phyloP scores from a whole-genome alignment of 2,329 filamentous ascomycete species.

The Fusarium sp. region DNA sequence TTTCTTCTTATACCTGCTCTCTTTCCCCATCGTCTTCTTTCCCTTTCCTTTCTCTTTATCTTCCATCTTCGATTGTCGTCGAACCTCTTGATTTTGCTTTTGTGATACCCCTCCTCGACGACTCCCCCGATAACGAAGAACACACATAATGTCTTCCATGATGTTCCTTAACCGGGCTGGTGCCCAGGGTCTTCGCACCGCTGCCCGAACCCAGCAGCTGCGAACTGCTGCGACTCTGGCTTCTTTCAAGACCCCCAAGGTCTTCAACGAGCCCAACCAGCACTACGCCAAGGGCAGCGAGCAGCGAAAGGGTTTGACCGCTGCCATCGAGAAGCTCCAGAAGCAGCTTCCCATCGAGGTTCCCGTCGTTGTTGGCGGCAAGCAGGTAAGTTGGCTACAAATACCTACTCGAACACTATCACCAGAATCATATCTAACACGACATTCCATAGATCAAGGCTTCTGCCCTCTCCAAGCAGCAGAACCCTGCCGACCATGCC shows the following conservation, averaged over 20 bases:
- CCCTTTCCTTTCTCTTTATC: slow-evolving; percentile 10
- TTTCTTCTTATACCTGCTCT: slow-evolving; percentile 11
- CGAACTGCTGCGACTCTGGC: slow-evolving; percentile 71
- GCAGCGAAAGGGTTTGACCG: slow-evolving; percentile 79
- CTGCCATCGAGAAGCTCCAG: slow-evolving; percentile 77
- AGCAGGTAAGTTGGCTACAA: slow-evolving; percentile 67
- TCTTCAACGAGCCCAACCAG: slow-evolving; percentile 96
- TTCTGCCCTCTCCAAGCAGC: slow-evolving; percentile 73
- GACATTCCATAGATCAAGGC: slow-evolving; percentile 68
- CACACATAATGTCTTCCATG: slow-evolving; percentile 50
- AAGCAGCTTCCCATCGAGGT: slow-evolving; percentile 78
- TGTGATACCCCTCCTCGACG: slow-evolving; percentile 40
- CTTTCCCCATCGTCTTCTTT: slow-evolving; percentile 5
- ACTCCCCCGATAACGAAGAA: slow-evolving; percentile 29
- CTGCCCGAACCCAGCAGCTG: slow-evolving; percentile 46
- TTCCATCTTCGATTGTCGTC: slow-evolving; percentile 32
- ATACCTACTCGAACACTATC: neutral
- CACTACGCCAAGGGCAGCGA: slow-evolving; percentile 87
- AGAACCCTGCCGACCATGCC: slow-evolving; percentile 84
- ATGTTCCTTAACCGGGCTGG: slow-evolving; percentile 50
- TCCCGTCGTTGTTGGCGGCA: slow-evolving; percentile 84
- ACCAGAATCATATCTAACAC: slow-evolving; percentile 19
- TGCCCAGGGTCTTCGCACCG: slow-evolving; percentile 47
- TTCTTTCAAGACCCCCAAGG: slow-evolving; percentile 85
- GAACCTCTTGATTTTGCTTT: slow-evolving; percentile 23